Evolutionary conservation across 129 eudicot genomes (phyloP).

Genomic region (Pseudognaphalium luteoalbum): DNA sequence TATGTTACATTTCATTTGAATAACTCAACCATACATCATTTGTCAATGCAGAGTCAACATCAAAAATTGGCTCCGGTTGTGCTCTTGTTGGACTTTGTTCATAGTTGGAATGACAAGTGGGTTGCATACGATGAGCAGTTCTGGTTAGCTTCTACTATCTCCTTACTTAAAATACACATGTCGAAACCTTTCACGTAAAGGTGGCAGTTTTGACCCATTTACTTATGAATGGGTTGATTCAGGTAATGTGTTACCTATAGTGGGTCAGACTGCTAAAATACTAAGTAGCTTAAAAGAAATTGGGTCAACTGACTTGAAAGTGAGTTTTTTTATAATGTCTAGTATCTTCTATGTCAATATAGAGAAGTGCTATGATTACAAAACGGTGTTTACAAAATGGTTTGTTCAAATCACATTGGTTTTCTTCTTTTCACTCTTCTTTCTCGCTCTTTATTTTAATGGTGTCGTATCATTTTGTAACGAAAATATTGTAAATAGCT

Average conservation of each 20-base stretch:
- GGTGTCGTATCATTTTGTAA: no score
- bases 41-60: conserved; percentile 65
- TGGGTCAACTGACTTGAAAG: neutral
- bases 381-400: no score
- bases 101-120: conserved; percentile 98
- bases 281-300: neutral
- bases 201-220: conserved; percentile 10
- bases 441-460: neutral
- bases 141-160: conserved; percentile 53
- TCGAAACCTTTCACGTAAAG: neutral
- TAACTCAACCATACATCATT: conserved; percentile 19
- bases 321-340: neutral
- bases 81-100: conserved; percentile 94
- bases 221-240: conserved; percentile 14
- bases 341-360: neutral
- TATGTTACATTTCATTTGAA: conserved; percentile 1
- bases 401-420: no score
- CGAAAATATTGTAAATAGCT: no score
- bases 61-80: conserved; percentile 98
- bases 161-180: neutral
- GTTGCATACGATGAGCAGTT: conserved; percentile 93
- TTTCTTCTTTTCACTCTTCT: neutral
- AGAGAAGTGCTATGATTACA: no score
- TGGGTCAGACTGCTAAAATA: neutral
- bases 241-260: neutral